Conservation (phyloP, 2,329 filamentous ascomycete species). For the Didymosphaeria variabile region DNA sequence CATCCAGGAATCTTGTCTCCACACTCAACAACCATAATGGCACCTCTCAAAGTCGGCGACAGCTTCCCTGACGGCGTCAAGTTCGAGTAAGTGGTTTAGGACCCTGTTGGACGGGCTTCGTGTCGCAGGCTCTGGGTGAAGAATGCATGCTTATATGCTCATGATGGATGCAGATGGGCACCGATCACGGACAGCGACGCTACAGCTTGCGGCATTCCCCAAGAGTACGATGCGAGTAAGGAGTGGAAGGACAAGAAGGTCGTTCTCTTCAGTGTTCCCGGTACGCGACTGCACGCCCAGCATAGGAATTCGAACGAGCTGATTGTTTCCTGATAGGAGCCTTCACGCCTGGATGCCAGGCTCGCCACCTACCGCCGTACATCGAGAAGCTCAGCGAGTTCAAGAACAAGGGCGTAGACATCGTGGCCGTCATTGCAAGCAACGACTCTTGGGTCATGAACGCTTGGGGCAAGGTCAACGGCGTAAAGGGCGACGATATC, state of each 20-base stretch:
- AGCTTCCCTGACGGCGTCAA: slow-evolving; percentile 80
- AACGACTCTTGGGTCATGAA: slow-evolving; percentile 91
- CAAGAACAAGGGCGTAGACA: slow-evolving; percentile 82
- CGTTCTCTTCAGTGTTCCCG: slow-evolving; percentile 73
- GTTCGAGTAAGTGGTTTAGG: slow-evolving; percentile 69
- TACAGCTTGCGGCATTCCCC: slow-evolving; percentile 79
- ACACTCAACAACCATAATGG: slow-evolving; percentile 54
- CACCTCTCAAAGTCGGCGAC: slow-evolving; percentile 81
- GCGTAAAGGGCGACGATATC: slow-evolving; percentile 74
- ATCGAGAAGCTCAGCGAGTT: slow-evolving; percentile 75
- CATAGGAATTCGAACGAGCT: background rate
- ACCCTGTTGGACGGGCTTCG: background rate
- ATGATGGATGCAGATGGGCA: slow-evolving; percentile 67
- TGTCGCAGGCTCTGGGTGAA: background rate
- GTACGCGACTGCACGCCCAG: slow-evolving; percentile 45
- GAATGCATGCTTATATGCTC: slow-evolving; percentile 7
- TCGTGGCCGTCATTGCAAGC: slow-evolving; percentile 80
- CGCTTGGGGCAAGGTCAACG: slow-evolving; percentile 90
- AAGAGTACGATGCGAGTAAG: slow-evolving; percentile 81
- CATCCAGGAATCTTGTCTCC: slow-evolving; percentile 1
- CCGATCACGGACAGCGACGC: slow-evolving; percentile 77
- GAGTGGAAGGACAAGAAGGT: slow-evolving; percentile 77
- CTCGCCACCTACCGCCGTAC: slow-evolving; percentile 82
- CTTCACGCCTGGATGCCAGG: slow-evolving; percentile 88
- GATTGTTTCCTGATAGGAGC: slow-evolving; percentile 61